These are phyloP conservation scores for Akebia trifoliata DNA, from an alignment of 164 flowering plant species.

Conservation along the genomic window DNA sequence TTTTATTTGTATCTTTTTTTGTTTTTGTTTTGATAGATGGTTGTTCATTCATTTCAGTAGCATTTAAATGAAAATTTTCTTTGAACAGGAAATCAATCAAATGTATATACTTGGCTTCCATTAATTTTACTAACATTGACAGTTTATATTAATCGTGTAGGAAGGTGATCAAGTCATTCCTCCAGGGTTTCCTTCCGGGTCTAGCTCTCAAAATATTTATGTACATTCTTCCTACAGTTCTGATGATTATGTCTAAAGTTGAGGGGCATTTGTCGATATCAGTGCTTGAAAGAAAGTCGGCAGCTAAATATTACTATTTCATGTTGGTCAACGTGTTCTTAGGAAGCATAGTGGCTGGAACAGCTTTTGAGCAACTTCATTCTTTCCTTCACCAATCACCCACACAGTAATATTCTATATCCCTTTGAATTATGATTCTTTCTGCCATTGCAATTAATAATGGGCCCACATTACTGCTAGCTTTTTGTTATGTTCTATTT, in stretches of 20 bases:
- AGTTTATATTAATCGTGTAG: constrained; percentile 39
- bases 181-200: constrained; percentile 99
- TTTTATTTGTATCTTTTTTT: too few species aligned
- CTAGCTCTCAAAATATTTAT: constrained; percentile 82
- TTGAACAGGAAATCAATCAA: neutral
- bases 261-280: constrained; percentile 83
- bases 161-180: constrained; percentile 78
- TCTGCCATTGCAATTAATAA: neutral
- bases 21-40: too few species aligned
- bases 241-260: constrained; percentile 89
- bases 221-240: constrained; percentile 69
- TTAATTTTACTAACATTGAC: constrained; percentile 2
- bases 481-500: too few species aligned
- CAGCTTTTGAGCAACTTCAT: constrained; percentile 89
- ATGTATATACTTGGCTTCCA: neutral
- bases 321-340: constrained; percentile 95
- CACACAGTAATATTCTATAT: constrained; percentile 57
- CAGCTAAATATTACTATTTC: constrained; percentile 87
- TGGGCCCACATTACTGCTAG: neutral
- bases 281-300: constrained; percentile 65
- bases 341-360: constrained; percentile 91
- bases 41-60: neutral
- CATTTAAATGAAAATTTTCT: neutral
- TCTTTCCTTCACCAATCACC: constrained; percentile 89
- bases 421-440: neutral